Evolutionary conservation across 305 asterid genomes (phyloP).

Genomic region (Striga hermonthica): DNA sequence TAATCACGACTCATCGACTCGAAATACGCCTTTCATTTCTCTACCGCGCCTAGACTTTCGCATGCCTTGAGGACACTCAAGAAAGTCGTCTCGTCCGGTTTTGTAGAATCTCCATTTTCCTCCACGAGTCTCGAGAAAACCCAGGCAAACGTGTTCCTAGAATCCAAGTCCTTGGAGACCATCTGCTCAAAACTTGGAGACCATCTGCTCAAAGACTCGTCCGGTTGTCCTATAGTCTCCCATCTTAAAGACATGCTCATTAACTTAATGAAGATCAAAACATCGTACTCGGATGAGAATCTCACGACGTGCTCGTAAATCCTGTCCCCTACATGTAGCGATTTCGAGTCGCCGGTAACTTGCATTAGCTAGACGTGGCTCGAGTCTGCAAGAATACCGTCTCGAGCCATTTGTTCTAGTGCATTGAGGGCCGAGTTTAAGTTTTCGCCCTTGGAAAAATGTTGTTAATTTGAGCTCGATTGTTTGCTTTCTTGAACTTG

Average conservation of each 20-base stretch:
- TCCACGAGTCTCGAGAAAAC: constrained; percentile 29
- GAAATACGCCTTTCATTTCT: constrained; percentile 41
- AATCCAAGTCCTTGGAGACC: constrained; percentile 42
- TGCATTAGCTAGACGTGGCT: constrained; percentile 34
- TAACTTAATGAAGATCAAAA: constrained; percentile 42
- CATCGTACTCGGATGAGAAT: constrained; percentile 37
- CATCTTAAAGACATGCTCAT: constrained; percentile 52
- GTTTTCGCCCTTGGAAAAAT: constrained; percentile 20
- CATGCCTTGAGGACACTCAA: constrained; percentile 49
- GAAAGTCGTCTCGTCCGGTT: constrained; percentile 41
- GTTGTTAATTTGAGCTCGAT: constrained; percentile 13
- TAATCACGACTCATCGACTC: constrained; percentile 39
- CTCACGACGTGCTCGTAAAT: constrained; percentile 42
- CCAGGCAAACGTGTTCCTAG: constrained; percentile 59
- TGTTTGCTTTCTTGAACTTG: background rate
- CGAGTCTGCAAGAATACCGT: constrained; percentile 30
- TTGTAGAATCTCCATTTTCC: constrained; percentile 31
- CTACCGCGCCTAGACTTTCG: constrained; percentile 39
- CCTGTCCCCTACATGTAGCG: constrained; percentile 44
- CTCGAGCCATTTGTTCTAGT: constrained; percentile 30
- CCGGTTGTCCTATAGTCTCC: constrained; percentile 53
- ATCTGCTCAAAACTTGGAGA: constrained; percentile 43
- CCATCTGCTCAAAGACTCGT: constrained; percentile 49
- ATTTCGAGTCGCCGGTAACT: constrained; percentile 16
- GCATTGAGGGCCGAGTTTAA: constrained; percentile 27